Percentiles rank a stretch among this genome's conserved stretches.
Evolutionary conservation across 441 rosid genomes (phyloP).

Genomic region (Manihot esculenta): DNA sequence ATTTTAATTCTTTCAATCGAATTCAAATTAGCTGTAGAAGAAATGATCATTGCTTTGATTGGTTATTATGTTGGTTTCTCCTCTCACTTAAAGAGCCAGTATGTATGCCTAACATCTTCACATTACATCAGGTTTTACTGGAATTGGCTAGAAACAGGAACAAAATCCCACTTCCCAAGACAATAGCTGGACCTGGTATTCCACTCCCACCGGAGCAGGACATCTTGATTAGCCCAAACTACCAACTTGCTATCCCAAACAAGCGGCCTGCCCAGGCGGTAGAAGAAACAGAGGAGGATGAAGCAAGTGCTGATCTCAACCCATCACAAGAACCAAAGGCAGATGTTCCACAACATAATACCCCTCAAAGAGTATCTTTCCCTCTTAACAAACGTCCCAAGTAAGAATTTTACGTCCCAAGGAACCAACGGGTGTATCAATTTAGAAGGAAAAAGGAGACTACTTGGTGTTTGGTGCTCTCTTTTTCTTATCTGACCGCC

Average conservation of each 20-base stretch:
- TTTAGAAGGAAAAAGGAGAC: neutral
- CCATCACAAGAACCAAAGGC: conserved; percentile 52
- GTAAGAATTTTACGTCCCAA: conserved; percentile 24
- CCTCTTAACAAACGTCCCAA: conserved; percentile 56
- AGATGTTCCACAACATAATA: conserved; percentile 35
- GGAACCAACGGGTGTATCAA: too few relatives aligned
- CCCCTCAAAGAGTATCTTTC: conserved; percentile 72
- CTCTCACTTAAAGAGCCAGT: too few relatives aligned
- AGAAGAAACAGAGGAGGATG: conserved; percentile 79
- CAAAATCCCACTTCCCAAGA: conserved; percentile 77
- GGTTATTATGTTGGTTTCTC: neutral
- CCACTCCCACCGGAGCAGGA: conserved; percentile 84
- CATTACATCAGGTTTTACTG: conserved; percentile 48
- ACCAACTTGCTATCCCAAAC: conserved; percentile 67
- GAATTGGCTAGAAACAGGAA: conserved; percentile 80
- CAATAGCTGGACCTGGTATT: conserved; percentile 60
- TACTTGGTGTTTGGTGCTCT: neutral
- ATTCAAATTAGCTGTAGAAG: neutral
- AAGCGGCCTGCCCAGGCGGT: conserved; percentile 49
- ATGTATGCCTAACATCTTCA: neutral
- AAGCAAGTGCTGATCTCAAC: conserved; percentile 51
- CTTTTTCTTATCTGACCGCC: neutral
- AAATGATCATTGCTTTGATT: neutral
- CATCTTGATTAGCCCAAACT: conserved; percentile 69
- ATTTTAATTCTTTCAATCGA: neutral